Conservation (phyloP, 192 early-diverging fungal species). For the Umbelopsis vinacea region DNA sequence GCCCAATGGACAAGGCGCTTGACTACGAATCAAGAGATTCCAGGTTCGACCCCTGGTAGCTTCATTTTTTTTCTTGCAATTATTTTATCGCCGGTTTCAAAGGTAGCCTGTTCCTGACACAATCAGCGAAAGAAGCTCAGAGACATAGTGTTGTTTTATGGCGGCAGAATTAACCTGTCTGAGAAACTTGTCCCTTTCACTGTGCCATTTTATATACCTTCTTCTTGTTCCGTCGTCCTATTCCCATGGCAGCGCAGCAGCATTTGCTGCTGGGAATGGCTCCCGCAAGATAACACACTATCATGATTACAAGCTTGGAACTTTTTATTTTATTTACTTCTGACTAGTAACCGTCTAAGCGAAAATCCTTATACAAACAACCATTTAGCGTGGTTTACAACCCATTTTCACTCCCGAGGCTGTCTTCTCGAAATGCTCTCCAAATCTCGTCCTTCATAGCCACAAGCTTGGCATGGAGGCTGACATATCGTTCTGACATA, state of each 20-base stretch:
- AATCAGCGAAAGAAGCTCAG: too few relatives aligned
- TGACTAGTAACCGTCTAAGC: neutral
- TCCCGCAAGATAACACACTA: too few relatives aligned
- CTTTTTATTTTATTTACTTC: neutral
- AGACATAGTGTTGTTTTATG: too few relatives aligned
- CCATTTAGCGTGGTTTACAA: neutral
- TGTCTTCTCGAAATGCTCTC: slow-evolving; percentile 18
- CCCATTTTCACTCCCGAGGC: slow-evolving; percentile 9
- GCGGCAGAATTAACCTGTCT: too few relatives aligned
- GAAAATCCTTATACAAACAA: too few relatives aligned
- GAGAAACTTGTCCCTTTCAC: too few relatives aligned
- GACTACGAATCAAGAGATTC: slow-evolving; percentile 66
- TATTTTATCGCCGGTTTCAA: neutral
- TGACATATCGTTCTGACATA: slow-evolving; percentile 9
- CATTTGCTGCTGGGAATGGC: too few relatives aligned
- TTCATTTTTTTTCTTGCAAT: slow-evolving; percentile 34
- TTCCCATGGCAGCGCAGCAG: neutral
- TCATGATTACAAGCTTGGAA: neutral
- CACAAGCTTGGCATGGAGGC: neutral
- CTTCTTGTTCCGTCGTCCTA: neutral
- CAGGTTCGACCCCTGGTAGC: slow-evolving; percentile 61
- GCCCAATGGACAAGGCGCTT: slow-evolving; percentile 64
- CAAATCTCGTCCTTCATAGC: slow-evolving; percentile 19
- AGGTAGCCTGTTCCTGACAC: too few relatives aligned
- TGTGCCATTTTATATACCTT: too few relatives aligned